Evolutionary conservation across 768 basidiomycete species (phyloP).

Genomic region (Thelephora aurantiotincta): DNA sequence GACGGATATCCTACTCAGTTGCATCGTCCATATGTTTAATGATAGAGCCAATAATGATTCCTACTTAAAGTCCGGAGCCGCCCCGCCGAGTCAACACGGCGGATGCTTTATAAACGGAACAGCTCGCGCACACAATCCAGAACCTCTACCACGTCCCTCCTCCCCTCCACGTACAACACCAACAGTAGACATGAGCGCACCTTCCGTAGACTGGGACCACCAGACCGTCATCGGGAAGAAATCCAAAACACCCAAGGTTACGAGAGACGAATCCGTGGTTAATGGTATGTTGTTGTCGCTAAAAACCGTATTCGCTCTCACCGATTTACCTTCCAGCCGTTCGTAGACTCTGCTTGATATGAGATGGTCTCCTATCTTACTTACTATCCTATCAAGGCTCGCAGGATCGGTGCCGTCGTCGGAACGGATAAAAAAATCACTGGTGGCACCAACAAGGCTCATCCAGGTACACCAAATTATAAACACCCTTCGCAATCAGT

Average conservation of each 20-base stretch:
- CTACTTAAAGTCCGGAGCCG: too few species aligned
- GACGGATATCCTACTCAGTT: slow-evolving; percentile 1
- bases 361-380: not conserved
- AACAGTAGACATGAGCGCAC: too few species aligned
- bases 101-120: too few species aligned
- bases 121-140: too few species aligned
- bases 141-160: too few species aligned
- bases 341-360: slow-evolving; percentile 15
- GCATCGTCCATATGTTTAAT: not conserved
- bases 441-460: slow-evolving; percentile 61
- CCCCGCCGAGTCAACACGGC: too few species aligned
- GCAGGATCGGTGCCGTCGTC: slow-evolving; percentile 62
- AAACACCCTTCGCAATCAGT: not conserved
- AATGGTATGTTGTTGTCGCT: slow-evolving; percentile 25
- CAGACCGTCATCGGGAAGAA: slow-evolving; percentile 64
- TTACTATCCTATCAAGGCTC: slow-evolving; percentile 35
- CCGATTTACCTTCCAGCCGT: slow-evolving; percentile 33
- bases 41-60: too few species aligned
- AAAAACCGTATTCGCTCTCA: not conserved
- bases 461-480: slow-evolving; percentile 32
- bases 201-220: slow-evolving; percentile 44
- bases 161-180: too few species aligned
- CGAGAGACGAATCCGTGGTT: slow-evolving; percentile 43
- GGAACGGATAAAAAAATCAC: slow-evolving; percentile 72
- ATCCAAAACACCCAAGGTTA: slow-evolving; percentile 46